Evolutionary conservation across 192 early-diverging fungal genomes (phyloP).

Genomic region (Coemansia sp.): DNA sequence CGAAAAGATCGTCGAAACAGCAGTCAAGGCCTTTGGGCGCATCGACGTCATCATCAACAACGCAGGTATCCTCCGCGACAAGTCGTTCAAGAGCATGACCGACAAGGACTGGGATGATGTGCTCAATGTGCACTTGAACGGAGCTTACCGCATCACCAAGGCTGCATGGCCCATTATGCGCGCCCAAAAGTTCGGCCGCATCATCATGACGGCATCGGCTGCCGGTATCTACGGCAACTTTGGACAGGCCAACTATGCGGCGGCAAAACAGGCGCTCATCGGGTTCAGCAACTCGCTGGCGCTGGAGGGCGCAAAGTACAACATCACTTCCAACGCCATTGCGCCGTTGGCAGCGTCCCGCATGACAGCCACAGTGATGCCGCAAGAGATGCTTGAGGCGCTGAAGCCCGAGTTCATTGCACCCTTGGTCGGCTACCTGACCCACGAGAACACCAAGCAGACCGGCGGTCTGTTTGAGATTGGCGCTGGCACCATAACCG

Average conservation of each 20-base stretch:
- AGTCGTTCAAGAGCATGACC: constrained; percentile 94
- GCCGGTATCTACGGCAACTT: constrained; percentile 99
- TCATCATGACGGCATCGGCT: constrained; percentile 93
- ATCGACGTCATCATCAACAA: constrained; percentile 98
- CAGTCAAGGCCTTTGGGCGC: constrained; percentile 90
- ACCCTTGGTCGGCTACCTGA: constrained; percentile 90
- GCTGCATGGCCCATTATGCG: constrained; percentile 96
- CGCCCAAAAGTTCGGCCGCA: constrained; percentile 92
- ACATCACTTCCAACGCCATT: constrained; percentile 91
- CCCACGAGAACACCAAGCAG: constrained; percentile 81
- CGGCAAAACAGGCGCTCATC: constrained; percentile 92
- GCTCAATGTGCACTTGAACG: constrained; percentile 87
- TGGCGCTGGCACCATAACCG: constrained; percentile 86
- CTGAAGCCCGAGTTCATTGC: constrained; percentile 98
- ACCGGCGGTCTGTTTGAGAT: constrained; percentile 91
- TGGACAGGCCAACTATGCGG: constrained; percentile 70
- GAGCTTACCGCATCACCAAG: constrained; percentile 93
- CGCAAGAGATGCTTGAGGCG: constrained; percentile 89
- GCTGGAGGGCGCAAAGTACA: constrained; percentile 91
- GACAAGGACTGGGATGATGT: constrained; percentile 98
- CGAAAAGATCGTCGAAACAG: constrained; percentile 97
- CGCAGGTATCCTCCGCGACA: constrained; percentile 97
- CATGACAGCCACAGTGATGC: constrained; percentile 97
- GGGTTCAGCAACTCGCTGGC: constrained; percentile 91
- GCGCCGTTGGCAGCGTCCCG: constrained; percentile 96